Percentiles rank a stretch among this genome's conserved stretches.
These are phyloP conservation scores for Lavandula angustifolia DNA, from an alignment of 257 asterid genomes.

Conservation along the genomic window DNA sequence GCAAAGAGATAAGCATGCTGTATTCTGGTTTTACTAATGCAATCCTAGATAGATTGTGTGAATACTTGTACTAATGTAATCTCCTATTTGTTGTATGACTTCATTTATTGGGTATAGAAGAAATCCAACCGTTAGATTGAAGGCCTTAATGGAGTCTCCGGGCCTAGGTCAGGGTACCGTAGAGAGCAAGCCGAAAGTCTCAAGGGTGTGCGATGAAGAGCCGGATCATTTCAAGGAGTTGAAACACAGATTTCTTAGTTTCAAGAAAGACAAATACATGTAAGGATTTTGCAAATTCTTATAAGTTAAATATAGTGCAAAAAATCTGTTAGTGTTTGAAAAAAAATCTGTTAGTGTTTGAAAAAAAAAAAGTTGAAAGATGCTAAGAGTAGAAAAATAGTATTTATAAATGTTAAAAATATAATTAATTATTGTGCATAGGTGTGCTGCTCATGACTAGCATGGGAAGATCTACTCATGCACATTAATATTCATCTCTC, in stretches of 20 bases:
- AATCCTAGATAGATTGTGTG: slow-evolving; percentile 14
- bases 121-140: slow-evolving; percentile 49
- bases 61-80: slow-evolving; percentile 28
- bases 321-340: too few relatives aligned
- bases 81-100: slow-evolving; percentile 29
- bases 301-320: background rate
- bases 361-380: too few relatives aligned
- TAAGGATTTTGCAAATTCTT: slow-evolving; percentile 41
- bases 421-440: too few relatives aligned
- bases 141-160: slow-evolving; percentile 53
- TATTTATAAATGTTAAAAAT: too few relatives aligned
- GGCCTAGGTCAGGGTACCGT: slow-evolving; percentile 48
- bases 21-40: slow-evolving; percentile 31
- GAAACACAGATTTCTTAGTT: slow-evolving; percentile 74
- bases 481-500: too few relatives aligned
- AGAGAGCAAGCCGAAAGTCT: slow-evolving; percentile 41
- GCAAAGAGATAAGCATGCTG: slow-evolving; percentile 56
- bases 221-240: slow-evolving; percentile 61
- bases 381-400: too few relatives aligned
- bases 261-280: slow-evolving; percentile 80
- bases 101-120: slow-evolving; percentile 39
- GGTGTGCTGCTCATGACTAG: too few relatives aligned
- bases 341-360: too few relatives aligned
- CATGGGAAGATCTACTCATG: too few relatives aligned
- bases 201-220: slow-evolving; percentile 36